Evolutionary conservation across 2,329 filamentous ascomycete species (phyloP), one percentile per base, ranked within the genome.

Genomic region (Venturiaceae sp.): DNA sequence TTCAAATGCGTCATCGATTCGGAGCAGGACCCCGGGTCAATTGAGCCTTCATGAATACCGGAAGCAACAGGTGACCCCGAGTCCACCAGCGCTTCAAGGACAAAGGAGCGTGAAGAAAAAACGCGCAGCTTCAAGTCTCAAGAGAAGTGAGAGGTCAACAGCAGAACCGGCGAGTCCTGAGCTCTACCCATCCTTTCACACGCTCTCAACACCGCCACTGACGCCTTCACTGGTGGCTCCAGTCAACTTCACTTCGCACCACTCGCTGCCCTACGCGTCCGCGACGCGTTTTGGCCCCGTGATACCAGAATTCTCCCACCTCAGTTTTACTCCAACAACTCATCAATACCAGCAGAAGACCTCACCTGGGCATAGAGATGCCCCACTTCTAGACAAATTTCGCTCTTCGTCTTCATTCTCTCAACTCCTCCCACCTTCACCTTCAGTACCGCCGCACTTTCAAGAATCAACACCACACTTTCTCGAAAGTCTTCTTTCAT

Each of bases 1-100:
- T 47, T 56, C 52, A 19, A 32, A 26, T 23, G 36, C 32, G 28
- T 53, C 46, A n/a, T 58, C 57, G 28, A 28, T 57, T 28, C 33
- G 52, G 26, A 11, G 32, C 16, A 55, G 58, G 47, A 55, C 52
- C 14, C 58, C 58, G 5, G 58, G 58, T 36, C 58, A 59, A 44
- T 50, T 59, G 52, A 59, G 52, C 36, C 58, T 59, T 36, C 58
- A 59, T 32, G 58, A 59, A 13, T 59, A 59, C 37, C 58, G 53
- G 3, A 55, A 58, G 30, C 52, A 39, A 37, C 58, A 59, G 50
- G 36, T 36, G 36, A 57, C 58, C 7, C 58, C 58, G 8, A 59
- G 58, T 39, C 58, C 58, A 30, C 58, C 52, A 13, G 52, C 58
- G 5, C 23, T 59, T 28, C 52, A 55, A 39, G 58, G 58, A 1